Base-by-base conservation (phyloP, 139 green algal species). In the Coccomyxa sp. region DNA sequence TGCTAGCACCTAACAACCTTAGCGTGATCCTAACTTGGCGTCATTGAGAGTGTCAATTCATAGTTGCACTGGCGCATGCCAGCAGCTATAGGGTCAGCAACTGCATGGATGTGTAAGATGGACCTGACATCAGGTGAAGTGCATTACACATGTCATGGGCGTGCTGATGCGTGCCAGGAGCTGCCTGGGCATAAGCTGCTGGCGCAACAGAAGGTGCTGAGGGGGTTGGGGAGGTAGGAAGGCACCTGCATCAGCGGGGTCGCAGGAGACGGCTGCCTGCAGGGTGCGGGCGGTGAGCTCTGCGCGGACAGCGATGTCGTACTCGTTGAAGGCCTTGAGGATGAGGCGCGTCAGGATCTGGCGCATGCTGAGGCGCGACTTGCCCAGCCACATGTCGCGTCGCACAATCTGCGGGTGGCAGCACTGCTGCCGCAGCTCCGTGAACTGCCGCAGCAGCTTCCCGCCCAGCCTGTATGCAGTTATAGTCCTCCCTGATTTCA, bases 401-500 rank as follows among this genome's bases (percentile, higher is more conserved):
- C 78, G 75, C 78, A 84, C 82, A 39, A 88, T 86, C 77, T 88
- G 85, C 9, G 85, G 85, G 77, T 89, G 82, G 78, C 85, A 89
- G 68, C 78, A 82, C 35, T 50, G 70, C 82, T 89, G 85, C 40
- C 82, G 73, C 78, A 89, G 74, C 44, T 78, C 74, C 0, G 75
- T 85, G 70, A 88, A 77, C 64, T 68, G 68, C 29, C 76, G 38
- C n/a, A 81, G 18, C 70, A 81, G 35, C 55, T 70, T 54, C 31
- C 55, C 55, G n/a, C 41, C 73, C 36, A 78, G 22, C 39, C 27
- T 68, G 27, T 18, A n/a, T n/a, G n/a, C n/a, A n/a, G n/a, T n/a
- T n/a, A n/a, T n/a, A n/a, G n/a, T n/a, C n/a, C n/a, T n/a, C n/a
- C n/a, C n/a, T n/a, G n/a, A n/a, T n/a, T n/a, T n/a, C n/a, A n/a